Conservation (phyloP, 2,329 filamentous ascomycete genomes). For the Fusarium neocosmosporiellum region DNA sequence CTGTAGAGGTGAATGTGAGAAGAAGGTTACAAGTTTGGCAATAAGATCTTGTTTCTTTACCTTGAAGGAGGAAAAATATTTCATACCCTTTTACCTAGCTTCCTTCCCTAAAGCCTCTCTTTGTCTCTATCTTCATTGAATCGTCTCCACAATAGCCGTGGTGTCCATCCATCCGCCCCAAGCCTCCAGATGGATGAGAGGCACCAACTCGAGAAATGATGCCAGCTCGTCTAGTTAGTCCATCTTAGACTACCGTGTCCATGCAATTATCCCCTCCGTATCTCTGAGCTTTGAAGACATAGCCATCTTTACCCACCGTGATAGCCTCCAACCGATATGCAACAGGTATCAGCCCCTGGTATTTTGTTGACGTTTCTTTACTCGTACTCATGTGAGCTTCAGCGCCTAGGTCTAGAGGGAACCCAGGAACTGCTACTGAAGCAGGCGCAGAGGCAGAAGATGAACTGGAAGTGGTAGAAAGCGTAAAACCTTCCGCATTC, state of each 20-base stretch:
- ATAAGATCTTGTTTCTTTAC: too few species aligned
- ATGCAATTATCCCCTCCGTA: not conserved
- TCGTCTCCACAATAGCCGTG: too few species aligned
- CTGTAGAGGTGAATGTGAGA: not conserved
- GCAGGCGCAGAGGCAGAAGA: not conserved
- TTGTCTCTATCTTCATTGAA: too few species aligned
- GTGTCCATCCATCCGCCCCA: not conserved
- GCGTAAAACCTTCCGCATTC: not conserved
- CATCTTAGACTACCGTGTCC: not conserved
- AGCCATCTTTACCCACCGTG: not conserved
- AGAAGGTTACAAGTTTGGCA: too few species aligned
- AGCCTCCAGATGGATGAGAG: not conserved
- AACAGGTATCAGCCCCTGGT: not conserved
- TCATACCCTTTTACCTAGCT: too few species aligned
- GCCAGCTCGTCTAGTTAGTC: too few species aligned
- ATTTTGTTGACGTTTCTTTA: not conserved
- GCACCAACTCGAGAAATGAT: not conserved
- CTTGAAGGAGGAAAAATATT: too few species aligned
- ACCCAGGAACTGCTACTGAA: not conserved
- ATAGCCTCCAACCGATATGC: not conserved
- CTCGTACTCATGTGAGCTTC: not conserved
- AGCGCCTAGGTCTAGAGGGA: not conserved
- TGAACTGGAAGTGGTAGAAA: not conserved
- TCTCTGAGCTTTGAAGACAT: not conserved
- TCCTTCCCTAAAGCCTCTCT: too few species aligned